Conservation (phyloP, 306 rosid species). For the Morella rubra region DNA sequence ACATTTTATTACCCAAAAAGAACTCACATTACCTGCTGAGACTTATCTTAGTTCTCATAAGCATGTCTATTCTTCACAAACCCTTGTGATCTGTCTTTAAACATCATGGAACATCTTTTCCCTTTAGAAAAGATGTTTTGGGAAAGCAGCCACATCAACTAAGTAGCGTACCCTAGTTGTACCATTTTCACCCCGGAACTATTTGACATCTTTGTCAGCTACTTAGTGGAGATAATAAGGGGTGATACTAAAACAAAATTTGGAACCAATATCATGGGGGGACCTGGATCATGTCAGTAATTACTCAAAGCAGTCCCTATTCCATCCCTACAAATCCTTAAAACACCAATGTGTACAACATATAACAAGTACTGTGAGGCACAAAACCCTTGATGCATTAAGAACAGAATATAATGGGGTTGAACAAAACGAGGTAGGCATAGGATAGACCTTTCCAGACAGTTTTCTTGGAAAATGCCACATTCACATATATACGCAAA, state of each 20-base stretch:
- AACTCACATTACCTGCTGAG: too few relatives aligned
- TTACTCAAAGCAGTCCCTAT: background rate
- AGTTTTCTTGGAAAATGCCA: constrained; percentile 79
- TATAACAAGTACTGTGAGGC: background rate
- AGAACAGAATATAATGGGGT: background rate
- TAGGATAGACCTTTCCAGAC: constrained; percentile 68
- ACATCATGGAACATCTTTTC: too few relatives aligned
- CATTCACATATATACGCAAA: constrained; percentile 68
- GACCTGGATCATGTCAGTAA: background rate
- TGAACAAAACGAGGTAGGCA: constrained; percentile 17
- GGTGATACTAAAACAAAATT: background rate
- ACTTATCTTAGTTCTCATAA: too few relatives aligned
- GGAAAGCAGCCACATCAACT: constrained; percentile 2
- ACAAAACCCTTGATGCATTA: background rate
- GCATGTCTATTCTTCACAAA: too few relatives aligned
- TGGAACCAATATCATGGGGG: background rate
- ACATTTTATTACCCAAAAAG: too few relatives aligned
- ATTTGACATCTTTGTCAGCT: background rate
- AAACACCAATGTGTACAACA: background rate
- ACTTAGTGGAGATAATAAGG: background rate
- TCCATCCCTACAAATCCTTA: background rate
- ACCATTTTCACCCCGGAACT: background rate
- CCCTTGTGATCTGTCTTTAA: too few relatives aligned
- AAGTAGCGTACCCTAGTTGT: background rate
- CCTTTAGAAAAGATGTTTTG: background rate